phyloP scores from a whole-genome alignment of 768 basidiomycete genomes.

The Leccinum ochraceum region DNA sequence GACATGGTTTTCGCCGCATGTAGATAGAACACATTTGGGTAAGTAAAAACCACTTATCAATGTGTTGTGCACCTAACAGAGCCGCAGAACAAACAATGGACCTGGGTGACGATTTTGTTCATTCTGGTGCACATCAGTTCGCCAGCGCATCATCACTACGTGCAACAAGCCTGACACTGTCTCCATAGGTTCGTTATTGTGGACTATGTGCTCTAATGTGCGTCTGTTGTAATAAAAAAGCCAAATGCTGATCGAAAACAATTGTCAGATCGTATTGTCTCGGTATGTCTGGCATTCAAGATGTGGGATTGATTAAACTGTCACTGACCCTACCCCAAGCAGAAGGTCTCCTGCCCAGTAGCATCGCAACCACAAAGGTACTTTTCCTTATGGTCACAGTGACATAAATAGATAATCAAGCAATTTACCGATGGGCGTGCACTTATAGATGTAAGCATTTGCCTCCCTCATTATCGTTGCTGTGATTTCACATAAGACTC shows the following conservation, averaged over 20 bases:
- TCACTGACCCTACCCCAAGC: not conserved
- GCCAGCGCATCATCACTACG: not conserved
- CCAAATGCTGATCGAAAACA: too few species aligned
- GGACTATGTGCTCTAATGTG: not conserved
- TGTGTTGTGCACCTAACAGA: not conserved
- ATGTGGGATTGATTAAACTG: not conserved
- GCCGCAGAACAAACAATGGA: not conserved
- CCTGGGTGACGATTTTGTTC: constrained; percentile 4
- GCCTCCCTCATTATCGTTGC: not conserved
- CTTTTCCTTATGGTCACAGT: too few species aligned
- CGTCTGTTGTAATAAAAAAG: not conserved
- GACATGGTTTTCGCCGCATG: not conserved
- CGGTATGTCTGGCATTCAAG: not conserved
- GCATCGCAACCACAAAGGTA: not conserved
- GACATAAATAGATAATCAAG: not conserved
- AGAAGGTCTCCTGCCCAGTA: not conserved
- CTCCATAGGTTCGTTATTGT: not conserved
- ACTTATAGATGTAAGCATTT: not conserved
- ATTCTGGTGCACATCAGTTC: not conserved
- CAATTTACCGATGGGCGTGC: not conserved
- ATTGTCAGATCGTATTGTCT: not conserved
- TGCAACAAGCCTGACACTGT: not conserved
- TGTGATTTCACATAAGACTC: not conserved
- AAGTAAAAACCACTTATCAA: not conserved
- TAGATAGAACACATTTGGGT: constrained; percentile 14